Conservation (phyloP, 805 yeast genomes). For the Candida orba region DNA sequence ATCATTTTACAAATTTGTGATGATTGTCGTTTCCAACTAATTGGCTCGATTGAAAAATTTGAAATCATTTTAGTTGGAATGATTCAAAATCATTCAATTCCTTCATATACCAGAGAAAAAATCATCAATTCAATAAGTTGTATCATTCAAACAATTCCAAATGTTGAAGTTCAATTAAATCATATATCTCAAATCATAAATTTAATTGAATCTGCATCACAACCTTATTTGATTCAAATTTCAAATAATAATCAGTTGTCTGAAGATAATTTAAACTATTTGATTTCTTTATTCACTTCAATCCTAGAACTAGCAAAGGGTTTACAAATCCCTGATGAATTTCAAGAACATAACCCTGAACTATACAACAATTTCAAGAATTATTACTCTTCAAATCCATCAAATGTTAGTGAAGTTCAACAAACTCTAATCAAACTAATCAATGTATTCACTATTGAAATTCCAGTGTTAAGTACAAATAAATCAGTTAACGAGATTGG, state of each 20-base stretch:
- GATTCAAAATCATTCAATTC: conserved; percentile 34
- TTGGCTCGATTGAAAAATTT: conserved; percentile 38
- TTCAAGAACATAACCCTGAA: conserved; percentile 25
- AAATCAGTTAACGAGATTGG: conserved; percentile 54
- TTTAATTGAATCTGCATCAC: conserved; percentile 22
- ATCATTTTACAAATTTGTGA: conserved; percentile 56
- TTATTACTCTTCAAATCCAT: conserved; percentile 19
- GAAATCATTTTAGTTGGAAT: conserved; percentile 41
- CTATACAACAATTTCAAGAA: conserved; percentile 16
- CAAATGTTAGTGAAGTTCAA: conserved; percentile 48
- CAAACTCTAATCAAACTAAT: conserved; percentile 34
- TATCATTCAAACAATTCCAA: conserved; percentile 46
- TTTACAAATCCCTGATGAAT: conserved; percentile 51
- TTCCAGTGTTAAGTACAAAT: conserved; percentile 32
- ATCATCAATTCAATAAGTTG: conserved; percentile 57
- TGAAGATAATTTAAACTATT: conserved; percentile 34
- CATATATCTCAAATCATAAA: conserved; percentile 29
- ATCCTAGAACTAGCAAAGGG: conserved; percentile 69
- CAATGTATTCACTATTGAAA: conserved; percentile 33
- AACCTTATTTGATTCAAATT: conserved; percentile 11
- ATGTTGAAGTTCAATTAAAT: conserved; percentile 37
- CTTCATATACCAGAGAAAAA: conserved; percentile 46
- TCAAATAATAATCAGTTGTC: conserved; percentile 6
- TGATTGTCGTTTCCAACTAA: conserved; percentile 38
- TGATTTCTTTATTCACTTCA: conserved; percentile 52